These are phyloP conservation scores for Clohesyomyces aquaticus DNA, from an alignment of 495 filamentous ascomycete genomes.

Conservation along the genomic window DNA sequence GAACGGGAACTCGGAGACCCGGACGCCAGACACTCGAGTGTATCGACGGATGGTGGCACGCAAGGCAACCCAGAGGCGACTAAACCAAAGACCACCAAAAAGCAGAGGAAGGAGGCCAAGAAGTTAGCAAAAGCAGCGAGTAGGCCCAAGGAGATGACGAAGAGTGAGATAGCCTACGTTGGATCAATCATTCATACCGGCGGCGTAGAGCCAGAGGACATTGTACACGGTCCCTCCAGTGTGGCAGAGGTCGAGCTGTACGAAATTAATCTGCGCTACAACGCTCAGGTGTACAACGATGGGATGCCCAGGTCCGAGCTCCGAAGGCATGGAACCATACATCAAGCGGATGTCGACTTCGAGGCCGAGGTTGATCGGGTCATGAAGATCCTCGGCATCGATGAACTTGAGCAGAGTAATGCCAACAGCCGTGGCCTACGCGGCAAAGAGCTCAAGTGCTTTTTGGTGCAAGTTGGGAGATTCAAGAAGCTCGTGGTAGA, in stretches of 20 bases:
- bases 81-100: slow-evolving; percentile 5
- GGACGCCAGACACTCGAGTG: too few relatives aligned
- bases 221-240: slow-evolving; percentile 3
- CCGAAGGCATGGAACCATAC: background rate
- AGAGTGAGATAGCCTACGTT: slow-evolving; percentile 18
- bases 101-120: slow-evolving; percentile 23
- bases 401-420: slow-evolving; percentile 10
- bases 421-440: slow-evolving; percentile 11
- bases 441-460: slow-evolving; percentile 17
- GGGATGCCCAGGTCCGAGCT: slow-evolving; percentile 6
- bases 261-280: slow-evolving; percentile 26
- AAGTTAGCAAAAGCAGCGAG: background rate
- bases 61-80: background rate
- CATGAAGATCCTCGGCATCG: slow-evolving; percentile 6
- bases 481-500: slow-evolving; percentile 20
- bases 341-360: slow-evolving; percentile 25
- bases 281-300: slow-evolving; percentile 20
- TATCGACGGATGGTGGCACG: too few relatives aligned
- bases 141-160: slow-evolving; percentile 19
- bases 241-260: slow-evolving; percentile 33
- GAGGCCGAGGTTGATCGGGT: slow-evolving; percentile 23
- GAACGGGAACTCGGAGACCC: too few relatives aligned
- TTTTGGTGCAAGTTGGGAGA: background rate
- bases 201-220: background rate
- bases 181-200: slow-evolving; percentile 16